Evolutionary conservation across 768 basidiomycete species (phyloP).

Genomic region (Kwoniella sp.): DNA sequence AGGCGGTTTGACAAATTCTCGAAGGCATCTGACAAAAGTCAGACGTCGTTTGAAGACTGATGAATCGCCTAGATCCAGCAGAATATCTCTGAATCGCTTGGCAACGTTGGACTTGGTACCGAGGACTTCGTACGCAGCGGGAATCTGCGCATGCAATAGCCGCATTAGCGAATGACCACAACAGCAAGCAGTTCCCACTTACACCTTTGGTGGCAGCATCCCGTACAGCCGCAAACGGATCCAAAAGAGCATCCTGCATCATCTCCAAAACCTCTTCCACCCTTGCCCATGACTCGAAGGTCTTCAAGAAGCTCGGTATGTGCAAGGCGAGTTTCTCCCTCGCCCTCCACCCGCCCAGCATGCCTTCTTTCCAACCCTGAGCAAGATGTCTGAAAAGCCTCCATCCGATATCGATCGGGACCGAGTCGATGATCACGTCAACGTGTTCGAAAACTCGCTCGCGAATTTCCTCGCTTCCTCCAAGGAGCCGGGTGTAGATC

Average conservation of each 20-base stretch:
- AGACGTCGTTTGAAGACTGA: constrained; percentile 64
- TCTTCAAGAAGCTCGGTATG: constrained; percentile 62
- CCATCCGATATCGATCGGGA: constrained; percentile 62
- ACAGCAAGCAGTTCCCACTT: constrained; percentile 50
- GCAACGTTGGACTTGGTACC: constrained; percentile 33
- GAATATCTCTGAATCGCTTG: constrained; percentile 37
- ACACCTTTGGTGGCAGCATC: constrained; percentile 72
- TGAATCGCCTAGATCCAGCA: constrained; percentile 60
- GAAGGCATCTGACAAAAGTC: constrained; percentile 76
- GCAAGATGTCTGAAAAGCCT: constrained; percentile 59
- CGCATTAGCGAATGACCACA: constrained; percentile 2
- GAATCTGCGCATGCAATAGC: constrained; percentile 28
- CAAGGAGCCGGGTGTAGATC: constrained; percentile 66
- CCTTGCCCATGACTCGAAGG: constrained; percentile 58
- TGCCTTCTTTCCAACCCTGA: constrained; percentile 64
- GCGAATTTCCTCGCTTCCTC: constrained; percentile 69
- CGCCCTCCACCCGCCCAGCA: constrained; percentile 75
- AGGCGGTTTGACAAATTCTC: constrained; percentile 63
- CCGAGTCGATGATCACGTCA: constrained; percentile 63
- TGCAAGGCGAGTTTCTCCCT: constrained; percentile 69
- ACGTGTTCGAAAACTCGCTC: constrained; percentile 71
- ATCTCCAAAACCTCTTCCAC: constrained; percentile 63
- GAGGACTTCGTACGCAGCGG: constrained; percentile 42
- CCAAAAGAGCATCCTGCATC: constrained; percentile 68
- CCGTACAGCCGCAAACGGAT: constrained; percentile 80